A percentile compares a stretch with the other conserved stretches of the same genome.
Evolutionary conservation across 768 basidiomycete species (phyloP).

Genomic region (Fomitopsis serialis): DNA sequence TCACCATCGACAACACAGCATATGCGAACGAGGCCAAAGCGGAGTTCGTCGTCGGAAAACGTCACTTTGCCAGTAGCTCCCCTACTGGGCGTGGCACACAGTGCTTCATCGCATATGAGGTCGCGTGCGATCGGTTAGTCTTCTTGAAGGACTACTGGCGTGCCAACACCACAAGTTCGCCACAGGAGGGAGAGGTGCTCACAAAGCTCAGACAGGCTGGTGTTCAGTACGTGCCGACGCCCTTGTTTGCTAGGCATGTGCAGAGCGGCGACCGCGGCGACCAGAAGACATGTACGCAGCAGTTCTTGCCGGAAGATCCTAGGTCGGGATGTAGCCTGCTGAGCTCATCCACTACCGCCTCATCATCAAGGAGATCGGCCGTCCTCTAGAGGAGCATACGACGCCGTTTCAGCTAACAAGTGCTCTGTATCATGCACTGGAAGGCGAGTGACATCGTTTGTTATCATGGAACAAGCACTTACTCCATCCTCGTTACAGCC

Average conservation of each 20-base stretch:
- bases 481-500: constrained; percentile 1
- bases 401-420: background rate
- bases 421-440: background rate
- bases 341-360: constrained; percentile 4
- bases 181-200: constrained; percentile 4
- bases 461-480: background rate
- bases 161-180: background rate
- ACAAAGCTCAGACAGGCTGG: background rate
- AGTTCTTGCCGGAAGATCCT: background rate
- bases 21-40: too few relatives aligned
- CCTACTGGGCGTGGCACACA: constrained; percentile 5
- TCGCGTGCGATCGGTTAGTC: background rate
- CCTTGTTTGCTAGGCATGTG: background rate
- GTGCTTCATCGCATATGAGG: constrained; percentile 10
- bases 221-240: background rate
- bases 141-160: constrained; percentile 14
- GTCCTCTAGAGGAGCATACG: background rate
- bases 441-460: background rate
- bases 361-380: constrained; percentile 6
- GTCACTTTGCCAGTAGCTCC: background rate
- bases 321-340: background rate
- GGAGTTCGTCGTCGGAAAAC: constrained; percentile 8
- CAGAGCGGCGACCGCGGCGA: background rate
- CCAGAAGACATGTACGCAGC: background rate
- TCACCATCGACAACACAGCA: too few relatives aligned